Evolutionary conservation across 192 early-diverging fungal genomes (phyloP).

Genomic region (Piromyces sp.): DNA sequence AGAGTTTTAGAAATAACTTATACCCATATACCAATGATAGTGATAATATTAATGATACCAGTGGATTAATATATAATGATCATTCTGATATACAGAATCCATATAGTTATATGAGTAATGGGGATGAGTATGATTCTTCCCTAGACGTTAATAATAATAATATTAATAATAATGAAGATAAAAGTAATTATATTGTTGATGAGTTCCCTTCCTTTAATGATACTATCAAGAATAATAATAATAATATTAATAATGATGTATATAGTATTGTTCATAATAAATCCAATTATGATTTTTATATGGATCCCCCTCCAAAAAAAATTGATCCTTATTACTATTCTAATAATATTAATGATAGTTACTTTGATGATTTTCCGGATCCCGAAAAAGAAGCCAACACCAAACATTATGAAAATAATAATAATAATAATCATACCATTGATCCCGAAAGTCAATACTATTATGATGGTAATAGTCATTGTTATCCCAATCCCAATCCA

Average conservation of each 20-base stretch:
- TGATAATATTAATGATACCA: neutral
- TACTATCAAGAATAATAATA: neutral
- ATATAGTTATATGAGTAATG: too few species aligned
- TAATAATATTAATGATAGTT: neutral
- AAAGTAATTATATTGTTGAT: neutral
- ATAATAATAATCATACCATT: neutral
- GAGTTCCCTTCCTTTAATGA: neutral
- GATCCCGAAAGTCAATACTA: neutral
- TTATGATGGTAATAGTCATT: neutral
- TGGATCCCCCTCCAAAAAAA: neutral
- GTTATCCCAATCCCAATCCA: neutral
- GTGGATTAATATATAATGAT: neutral
- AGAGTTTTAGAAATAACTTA: too few species aligned
- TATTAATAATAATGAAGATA: neutral
- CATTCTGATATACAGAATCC: neutral
- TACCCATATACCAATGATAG: too few species aligned
- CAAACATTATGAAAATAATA: too few species aligned
- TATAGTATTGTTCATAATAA: neutral
- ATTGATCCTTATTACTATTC: neutral
- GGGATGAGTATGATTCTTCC: too few species aligned
- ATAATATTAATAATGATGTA: neutral
- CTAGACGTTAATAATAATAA: too few species aligned
- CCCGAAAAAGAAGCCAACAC: neutral
- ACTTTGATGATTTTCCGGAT: neutral
- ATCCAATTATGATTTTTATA: neutral